These are phyloP conservation scores for Solanum virginianum DNA, from an alignment of 257 asterid genomes.

Conservation along the genomic window DNA sequence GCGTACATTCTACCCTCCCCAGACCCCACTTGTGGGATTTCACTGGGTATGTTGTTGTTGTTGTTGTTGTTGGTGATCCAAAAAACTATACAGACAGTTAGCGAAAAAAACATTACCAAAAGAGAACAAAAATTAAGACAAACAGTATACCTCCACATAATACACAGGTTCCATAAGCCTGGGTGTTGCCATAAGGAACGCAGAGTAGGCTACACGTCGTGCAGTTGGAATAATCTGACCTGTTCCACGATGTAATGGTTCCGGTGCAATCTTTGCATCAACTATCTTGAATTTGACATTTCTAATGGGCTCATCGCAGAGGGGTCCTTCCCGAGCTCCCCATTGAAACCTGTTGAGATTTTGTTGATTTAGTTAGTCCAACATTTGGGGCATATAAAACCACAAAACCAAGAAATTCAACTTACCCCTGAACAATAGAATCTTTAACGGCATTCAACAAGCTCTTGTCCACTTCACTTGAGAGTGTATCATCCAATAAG, in stretches of 20 bases:
- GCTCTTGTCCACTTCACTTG: slow-evolving; percentile 91
- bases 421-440: slow-evolving; percentile 94
- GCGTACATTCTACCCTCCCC: no score
- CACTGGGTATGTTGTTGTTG: no score
- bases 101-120: neutral
- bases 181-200: slow-evolving; percentile 96
- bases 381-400: neutral
- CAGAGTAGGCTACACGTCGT: slow-evolving; percentile 95
- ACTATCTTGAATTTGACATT: slow-evolving; percentile 93
- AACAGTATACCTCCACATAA: slow-evolving; percentile 59
- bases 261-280: slow-evolving; percentile 91
- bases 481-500: slow-evolving; percentile 81
- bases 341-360: slow-evolving; percentile 71
- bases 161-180: slow-evolving; percentile 97
- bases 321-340: slow-evolving; percentile 99
- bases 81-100: neutral
- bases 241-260: slow-evolving; percentile 93
- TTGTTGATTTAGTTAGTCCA: slow-evolving; percentile 9
- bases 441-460: slow-evolving; percentile 83
- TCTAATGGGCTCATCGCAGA: slow-evolving; percentile 96
- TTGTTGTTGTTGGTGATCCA: no score
- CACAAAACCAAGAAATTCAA: neutral
- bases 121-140: neutral
- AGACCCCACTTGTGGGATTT: no score
- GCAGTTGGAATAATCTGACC: slow-evolving; percentile 98